These are phyloP conservation scores for Candida hungchunana DNA, from an alignment of 805 yeast genomes.

Conservation along the genomic window DNA sequence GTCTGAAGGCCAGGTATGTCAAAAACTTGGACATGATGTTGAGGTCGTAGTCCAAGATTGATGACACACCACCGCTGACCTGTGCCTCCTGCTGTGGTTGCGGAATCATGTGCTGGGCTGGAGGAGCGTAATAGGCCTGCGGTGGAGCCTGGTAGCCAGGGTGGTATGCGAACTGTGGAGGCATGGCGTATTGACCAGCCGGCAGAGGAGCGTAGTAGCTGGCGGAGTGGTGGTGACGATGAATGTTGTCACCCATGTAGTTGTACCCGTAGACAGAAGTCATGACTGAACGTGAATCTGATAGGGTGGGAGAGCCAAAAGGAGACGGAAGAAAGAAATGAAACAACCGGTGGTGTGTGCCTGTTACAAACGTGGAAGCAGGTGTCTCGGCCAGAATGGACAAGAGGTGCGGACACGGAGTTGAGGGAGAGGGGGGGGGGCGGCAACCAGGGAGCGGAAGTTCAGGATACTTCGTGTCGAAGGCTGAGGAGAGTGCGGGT, in stretches of 20 bases:
- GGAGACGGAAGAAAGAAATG: too few relatives aligned
- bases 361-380: too few relatives aligned
- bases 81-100: conserved; percentile 14
- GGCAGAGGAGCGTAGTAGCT: conserved; percentile 7
- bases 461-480: too few relatives aligned
- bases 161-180: conserved; percentile 2
- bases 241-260: conserved; percentile 4
- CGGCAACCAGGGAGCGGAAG: too few relatives aligned
- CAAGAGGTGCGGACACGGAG: too few relatives aligned
- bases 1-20: conserved; percentile 66
- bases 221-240: conserved; percentile 5
- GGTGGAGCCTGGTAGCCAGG: conserved; percentile 8
- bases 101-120: conserved; percentile 6
- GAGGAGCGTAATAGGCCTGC: conserved; percentile 7
- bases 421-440: too few relatives aligned
- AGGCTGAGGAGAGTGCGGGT: background rate
- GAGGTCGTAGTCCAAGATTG: conserved; percentile 76
- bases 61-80: conserved; percentile 66
- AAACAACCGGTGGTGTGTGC: too few relatives aligned
- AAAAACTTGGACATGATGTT: conserved; percentile 76
- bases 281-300: conserved; percentile 12
- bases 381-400: too few relatives aligned
- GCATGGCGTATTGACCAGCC: conserved; percentile 4
- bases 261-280: conserved; percentile 22
- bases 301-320: background rate